Percentiles rank a stretch among this genome's conserved stretches.
phyloP scores from a whole-genome alignment of 1,284 basidiomycete genomes.

The Cystobasidium slooffiae region DNA sequence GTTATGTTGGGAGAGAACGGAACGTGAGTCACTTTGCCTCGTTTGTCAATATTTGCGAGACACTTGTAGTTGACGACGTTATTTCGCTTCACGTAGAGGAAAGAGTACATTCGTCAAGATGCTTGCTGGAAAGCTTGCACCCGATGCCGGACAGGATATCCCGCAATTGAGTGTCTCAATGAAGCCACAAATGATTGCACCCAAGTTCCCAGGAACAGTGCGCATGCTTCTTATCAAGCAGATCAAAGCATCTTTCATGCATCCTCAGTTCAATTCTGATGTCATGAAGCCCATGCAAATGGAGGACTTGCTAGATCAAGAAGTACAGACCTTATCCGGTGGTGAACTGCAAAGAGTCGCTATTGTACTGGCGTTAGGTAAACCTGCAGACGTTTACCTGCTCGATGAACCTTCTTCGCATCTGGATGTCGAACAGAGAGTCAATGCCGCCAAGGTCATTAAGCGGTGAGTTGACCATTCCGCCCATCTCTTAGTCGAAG shows the following conservation, averaged over 20 bases:
- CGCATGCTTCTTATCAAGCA: slow-evolving; percentile 89
- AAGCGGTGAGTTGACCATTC: slow-evolving; percentile 71
- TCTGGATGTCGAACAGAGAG: slow-evolving; percentile 97
- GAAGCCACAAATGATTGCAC: slow-evolving; percentile 94
- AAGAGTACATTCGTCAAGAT: slow-evolving; percentile 96
- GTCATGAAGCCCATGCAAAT: slow-evolving; percentile 92
- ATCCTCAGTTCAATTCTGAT: slow-evolving; percentile 94
- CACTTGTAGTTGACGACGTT: background rate
- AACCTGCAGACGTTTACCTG: slow-evolving; percentile 80
- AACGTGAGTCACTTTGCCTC: slow-evolving; percentile 59
- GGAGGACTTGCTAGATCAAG: slow-evolving; percentile 91
- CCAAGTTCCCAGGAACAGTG: slow-evolving; percentile 91
- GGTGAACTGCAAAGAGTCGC: slow-evolving; percentile 96
- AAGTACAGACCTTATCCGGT: slow-evolving; percentile 92
- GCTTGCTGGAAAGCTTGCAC: slow-evolving; percentile 79
- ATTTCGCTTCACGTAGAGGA: slow-evolving; percentile 59
- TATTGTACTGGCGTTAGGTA: slow-evolving; percentile 76
- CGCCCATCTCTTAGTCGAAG: background rate
- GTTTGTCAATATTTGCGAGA: background rate
- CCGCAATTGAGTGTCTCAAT: slow-evolving; percentile 80
- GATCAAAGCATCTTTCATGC: slow-evolving; percentile 90
- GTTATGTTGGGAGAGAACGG: slow-evolving; percentile 98
- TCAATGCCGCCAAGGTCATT: slow-evolving; percentile 93
- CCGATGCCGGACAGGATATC: slow-evolving; percentile 80
- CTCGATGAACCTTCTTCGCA: slow-evolving; percentile 75